Base-by-base conservation (phyloP, 2,329 filamentous ascomycete species). In the Trichoderma sp. region DNA sequence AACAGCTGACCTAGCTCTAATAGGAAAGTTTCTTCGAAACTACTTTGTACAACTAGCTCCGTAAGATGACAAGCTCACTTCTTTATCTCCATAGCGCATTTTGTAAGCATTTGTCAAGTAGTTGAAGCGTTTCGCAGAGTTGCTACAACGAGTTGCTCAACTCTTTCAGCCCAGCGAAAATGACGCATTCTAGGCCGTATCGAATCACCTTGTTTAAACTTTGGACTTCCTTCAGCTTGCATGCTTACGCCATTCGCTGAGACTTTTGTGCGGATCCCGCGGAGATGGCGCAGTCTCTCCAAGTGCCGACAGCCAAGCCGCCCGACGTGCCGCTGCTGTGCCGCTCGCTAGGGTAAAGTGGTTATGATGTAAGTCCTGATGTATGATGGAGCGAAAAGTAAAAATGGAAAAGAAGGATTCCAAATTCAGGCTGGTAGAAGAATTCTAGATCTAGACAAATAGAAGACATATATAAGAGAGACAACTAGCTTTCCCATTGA, bases 211-310 rank as follows among this genome's bases (percentile, higher is more conserved):
- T 61, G 24, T 53, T 36, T 60, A 34, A 30, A 18, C 36, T 36
- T 47, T 67, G 8, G 4, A 47, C 18, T 47, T 32, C 12, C 21
- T 67, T 28, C 47, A 57, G 34, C 43, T 57, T 53, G 21, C 47
- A 26, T 28, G n/a, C 62, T 11, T 39, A 18, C 63, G 47, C 64
- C 51, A 30, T 32, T 3, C 6, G 14, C 47, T 57, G 64, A 57
- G 51, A 9, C 8, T 34, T 51, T 47, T 43, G 28, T 26, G 67
- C 67, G 67, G 67, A 70, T 70, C 47, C 57, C n/a, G 57, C 67
- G 67, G 67, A 70, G 62, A 70, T 70, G 67, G 67, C 67, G 57
- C 28, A 62, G 66, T 15, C 14, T 66, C 34, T 4, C 26, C 9
- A 62, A 36, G 3, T 70, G 67, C 67, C 66, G 66, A 69, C 36